A percentile compares a stretch with the other conserved stretches of the same genome.
These are phyloP conservation scores for Ceratopteris richardii DNA, from an alignment of 75 land plant species.

Conservation along the genomic window DNA sequence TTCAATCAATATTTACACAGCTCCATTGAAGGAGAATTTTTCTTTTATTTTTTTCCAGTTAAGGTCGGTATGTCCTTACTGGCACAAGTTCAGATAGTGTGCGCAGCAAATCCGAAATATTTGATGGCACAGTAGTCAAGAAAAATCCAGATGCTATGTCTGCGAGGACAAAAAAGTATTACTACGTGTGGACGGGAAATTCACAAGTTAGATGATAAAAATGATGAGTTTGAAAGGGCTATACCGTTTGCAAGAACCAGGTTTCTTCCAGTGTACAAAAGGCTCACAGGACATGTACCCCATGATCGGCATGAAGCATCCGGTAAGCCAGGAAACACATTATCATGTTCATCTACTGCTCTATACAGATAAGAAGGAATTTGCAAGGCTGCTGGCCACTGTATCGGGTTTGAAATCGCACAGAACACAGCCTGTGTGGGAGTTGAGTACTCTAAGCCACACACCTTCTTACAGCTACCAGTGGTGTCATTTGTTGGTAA, in stretches of 20 bases:
- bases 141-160: not conserved
- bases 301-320: constrained; percentile 16
- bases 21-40: no score
- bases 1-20: no score
- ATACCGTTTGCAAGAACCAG: constrained; percentile 15
- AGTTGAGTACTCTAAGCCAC: constrained; percentile 23
- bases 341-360: constrained; percentile 10
- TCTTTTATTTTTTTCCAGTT: no score
- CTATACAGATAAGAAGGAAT: constrained; percentile 15
- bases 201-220: no score
- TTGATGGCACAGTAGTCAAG: not conserved
- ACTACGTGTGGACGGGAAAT: not conserved
- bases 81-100: not conserved
- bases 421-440: constrained; percentile 22
- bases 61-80: no score
- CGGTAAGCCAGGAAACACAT: constrained; percentile 14
- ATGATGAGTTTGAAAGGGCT: not conserved
- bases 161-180: not conserved
- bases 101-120: not conserved
- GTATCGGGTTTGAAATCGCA: constrained; percentile 12
- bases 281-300: constrained; percentile 12
- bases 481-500: constrained; percentile 7
- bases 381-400: constrained; percentile 22
- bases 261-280: constrained; percentile 21
- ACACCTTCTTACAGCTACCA: constrained; percentile 9